Evolutionary conservation across 179 eudicot genomes (phyloP).

Genomic region (Gypsophila paniculata): DNA sequence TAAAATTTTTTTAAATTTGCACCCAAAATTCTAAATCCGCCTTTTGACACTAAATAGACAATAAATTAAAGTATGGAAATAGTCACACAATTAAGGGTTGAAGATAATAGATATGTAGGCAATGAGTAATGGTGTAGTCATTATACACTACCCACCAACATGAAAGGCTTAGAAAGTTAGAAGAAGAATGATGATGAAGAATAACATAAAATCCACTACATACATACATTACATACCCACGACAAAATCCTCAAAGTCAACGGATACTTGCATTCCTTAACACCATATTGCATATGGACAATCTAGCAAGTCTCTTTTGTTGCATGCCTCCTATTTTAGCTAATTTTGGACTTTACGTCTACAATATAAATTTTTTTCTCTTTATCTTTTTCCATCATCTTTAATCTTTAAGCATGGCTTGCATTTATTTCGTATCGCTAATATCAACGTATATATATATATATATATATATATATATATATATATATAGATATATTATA

Average conservation of each 20-base stretch:
- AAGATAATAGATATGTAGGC: not conserved
- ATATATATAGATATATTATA: too few species aligned
- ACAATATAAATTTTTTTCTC: too few species aligned
- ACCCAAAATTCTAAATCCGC: too few species aligned
- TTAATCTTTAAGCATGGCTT: too few species aligned
- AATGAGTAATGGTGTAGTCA: slow-evolving; percentile 30
- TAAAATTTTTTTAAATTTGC: too few species aligned
- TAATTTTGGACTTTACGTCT: slow-evolving; percentile 14
- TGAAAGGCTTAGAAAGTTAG: slow-evolving; percentile 4
- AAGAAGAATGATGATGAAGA: slow-evolving; percentile 16
- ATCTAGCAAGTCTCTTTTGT: not conserved
- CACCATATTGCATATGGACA: too few species aligned
- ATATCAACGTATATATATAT: too few species aligned
- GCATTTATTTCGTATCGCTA: too few species aligned
- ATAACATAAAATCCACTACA: slow-evolving; percentile 22
- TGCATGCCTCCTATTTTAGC: slow-evolving; percentile 24
- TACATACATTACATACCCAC: not conserved
- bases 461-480: too few species aligned
- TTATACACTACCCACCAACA: slow-evolving; percentile 29
- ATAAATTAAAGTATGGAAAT: too few species aligned
- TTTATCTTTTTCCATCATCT: too few species aligned
- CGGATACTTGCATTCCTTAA: not conserved
- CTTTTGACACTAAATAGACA: too few species aligned
- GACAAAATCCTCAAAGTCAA: slow-evolving; percentile 28
- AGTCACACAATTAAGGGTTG: not conserved